Percentiles rank a stretch among this genome's conserved stretches.
These are phyloP conservation scores for Cocos nucifera DNA, from an alignment of 176 grass and related monocot genomes.

Conservation along the genomic window DNA sequence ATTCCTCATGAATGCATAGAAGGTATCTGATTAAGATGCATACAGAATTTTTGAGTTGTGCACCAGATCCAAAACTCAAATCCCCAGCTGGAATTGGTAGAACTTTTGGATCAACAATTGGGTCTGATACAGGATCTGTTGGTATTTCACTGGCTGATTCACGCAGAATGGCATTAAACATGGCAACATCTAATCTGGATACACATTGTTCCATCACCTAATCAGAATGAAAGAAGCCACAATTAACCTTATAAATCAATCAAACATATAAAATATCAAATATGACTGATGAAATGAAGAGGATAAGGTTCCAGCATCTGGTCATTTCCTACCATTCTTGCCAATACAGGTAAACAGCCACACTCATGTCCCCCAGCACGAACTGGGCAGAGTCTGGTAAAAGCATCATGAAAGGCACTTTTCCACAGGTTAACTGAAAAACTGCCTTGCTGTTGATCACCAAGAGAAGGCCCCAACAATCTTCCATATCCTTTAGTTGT, in stretches of 20 bases:
- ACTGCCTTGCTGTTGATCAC: conserved; percentile 49
- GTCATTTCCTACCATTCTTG: conserved; percentile 47
- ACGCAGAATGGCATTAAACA: conserved; percentile 96
- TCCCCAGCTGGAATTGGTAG: conserved; percentile 66
- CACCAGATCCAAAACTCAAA: conserved; percentile 89
- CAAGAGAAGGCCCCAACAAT: conserved; percentile 27
- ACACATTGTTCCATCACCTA: conserved; percentile 95
- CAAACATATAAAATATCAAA: too few relatives aligned
- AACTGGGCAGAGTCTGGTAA: conserved; percentile 67
- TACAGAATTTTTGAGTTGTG: conserved; percentile 88
- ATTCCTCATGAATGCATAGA: too few relatives aligned
- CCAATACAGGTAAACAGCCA: conserved; percentile 71
- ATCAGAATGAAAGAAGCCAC: conserved; percentile 21
- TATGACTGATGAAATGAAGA: too few relatives aligned
- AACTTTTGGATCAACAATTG: conserved; percentile 73
- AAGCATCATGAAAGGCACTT: conserved; percentile 64
- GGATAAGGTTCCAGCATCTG: not conserved
- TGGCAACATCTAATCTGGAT: conserved; percentile 74
- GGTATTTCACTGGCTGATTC: conserved; percentile 84
- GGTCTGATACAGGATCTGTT: conserved; percentile 84
- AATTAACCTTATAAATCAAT: not conserved
- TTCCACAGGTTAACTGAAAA: conserved; percentile 76
- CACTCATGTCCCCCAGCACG: conserved; percentile 60
- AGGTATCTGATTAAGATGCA: not conserved
- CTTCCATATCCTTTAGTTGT: conserved; percentile 26